Evolutionary conservation across 2,329 filamentous ascomycete genomes (phyloP), one percentile per base, ranked within the genome.

Genomic region (Fusarium albidum): DNA sequence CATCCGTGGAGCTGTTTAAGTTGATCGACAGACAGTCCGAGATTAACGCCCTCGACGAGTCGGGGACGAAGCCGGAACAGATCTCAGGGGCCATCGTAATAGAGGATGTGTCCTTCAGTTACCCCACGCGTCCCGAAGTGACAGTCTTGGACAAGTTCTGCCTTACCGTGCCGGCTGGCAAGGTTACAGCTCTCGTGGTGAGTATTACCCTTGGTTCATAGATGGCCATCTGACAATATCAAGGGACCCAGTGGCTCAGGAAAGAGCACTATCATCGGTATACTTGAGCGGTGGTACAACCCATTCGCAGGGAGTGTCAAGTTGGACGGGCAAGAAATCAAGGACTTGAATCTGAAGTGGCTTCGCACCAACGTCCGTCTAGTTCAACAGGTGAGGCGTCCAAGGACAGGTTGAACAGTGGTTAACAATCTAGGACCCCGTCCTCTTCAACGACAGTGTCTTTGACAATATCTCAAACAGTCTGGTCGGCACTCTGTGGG

Each of bases 231-330:
- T 21, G 5, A 21, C 21, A 21, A 21, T 4, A 7, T 21, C 21
- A 21, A 21, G 21, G 21, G 21, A 21, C 80, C 85, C 1, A 87
- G 83, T 3, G 87, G 87, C 0, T 83, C 79, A 6, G 87, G 87
- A 1, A 91, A 90, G 68, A 87, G 82, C 45, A 90, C 87, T 0
- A 82, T 90, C n/a, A 80, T 89, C 0, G 85, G 83, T 0, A 70
- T 90, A 4, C 71, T 90, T 3, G 84, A 89, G 65, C 76, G 86
- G 12, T 90, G 86, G 84, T 90, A 90, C 64, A 14, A 29, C 11
- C 48, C 49, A 13, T 29, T 28, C 3, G 71, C 34, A 4, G 44
- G 72, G 0, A 18, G 29, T 10, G 67, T 74, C 40, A 59, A 45
- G n/a, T 46, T 73, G 1, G 70, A 70, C 25, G 70, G 68, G 3